Percentiles rank a stretch among this genome's conserved stretches.
These are phyloP conservation scores for Waltergamsia citrina DNA, from an alignment of 2,329 filamentous ascomycete species.

Conservation along the genomic window DNA sequence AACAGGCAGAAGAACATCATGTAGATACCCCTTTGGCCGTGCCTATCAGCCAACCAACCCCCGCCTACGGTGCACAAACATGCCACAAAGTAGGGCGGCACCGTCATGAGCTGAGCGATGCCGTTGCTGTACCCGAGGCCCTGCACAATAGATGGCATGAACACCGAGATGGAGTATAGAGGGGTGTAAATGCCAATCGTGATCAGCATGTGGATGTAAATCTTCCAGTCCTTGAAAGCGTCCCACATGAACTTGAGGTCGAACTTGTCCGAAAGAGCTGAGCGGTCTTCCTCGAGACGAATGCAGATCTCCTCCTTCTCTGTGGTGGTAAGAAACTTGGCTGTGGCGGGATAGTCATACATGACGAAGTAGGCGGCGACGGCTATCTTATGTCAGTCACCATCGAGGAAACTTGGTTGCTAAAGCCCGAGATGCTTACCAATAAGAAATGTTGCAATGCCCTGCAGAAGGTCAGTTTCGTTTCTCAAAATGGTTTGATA, in stretches of 20 bases:
- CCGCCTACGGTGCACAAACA: conserved; percentile 23
- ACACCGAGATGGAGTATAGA: conserved; percentile 26
- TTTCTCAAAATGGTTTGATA: background rate
- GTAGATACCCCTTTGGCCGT: conserved; percentile 24
- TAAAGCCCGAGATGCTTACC: too few species aligned
- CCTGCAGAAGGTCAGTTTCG: conserved; percentile 13
- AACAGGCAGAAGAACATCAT: conserved; percentile 25
- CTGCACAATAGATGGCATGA: conserved; percentile 25
- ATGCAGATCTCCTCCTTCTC: conserved; percentile 33
- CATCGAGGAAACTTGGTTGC: background rate
- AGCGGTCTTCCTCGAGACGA: conserved; percentile 32
- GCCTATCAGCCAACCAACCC: conserved; percentile 32
- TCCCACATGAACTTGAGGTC: conserved; percentile 43
- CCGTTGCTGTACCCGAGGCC: conserved; percentile 25
- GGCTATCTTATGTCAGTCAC: conserved; percentile 22
- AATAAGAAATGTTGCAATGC: conserved; percentile 35
- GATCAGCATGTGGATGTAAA: conserved; percentile 46
- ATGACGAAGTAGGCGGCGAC: conserved; percentile 39
- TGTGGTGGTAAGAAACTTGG: conserved; percentile 33
- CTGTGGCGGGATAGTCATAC: conserved; percentile 47
- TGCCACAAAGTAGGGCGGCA: conserved; percentile 26
- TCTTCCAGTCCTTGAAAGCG: conserved; percentile 45
- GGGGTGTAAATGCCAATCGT: conserved; percentile 46
- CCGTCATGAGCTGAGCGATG: conserved; percentile 25
- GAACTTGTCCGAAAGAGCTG: conserved; percentile 44